These are phyloP conservation scores for Aspergillus carbonarius DNA, from an alignment of 2,329 filamentous ascomycete genomes.

Conservation along the genomic window DNA sequence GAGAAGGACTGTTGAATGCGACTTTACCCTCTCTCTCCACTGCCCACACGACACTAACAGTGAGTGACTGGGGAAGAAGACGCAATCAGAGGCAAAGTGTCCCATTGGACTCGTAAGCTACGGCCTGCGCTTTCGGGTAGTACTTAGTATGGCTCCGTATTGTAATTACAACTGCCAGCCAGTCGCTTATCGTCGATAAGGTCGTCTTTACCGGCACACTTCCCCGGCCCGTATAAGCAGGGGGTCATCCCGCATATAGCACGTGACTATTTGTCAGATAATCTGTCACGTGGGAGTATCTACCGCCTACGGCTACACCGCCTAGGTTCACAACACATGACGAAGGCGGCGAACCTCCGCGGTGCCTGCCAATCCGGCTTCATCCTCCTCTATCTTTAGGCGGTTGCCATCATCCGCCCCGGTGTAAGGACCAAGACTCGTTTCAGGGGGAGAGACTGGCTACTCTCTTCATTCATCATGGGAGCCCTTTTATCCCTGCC, in stretches of 20 bases:
- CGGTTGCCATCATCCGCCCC: background rate
- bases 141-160: background rate
- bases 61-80: background rate
- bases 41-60: background rate
- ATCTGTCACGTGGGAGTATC: background rate
- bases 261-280: background rate
- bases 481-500: slow-evolving; percentile 88
- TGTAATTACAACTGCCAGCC: background rate
- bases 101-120: slow-evolving; percentile 4
- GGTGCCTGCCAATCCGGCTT: slow-evolving; percentile 3
- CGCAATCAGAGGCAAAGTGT: slow-evolving; percentile 8
- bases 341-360: slow-evolving; percentile 15
- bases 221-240: background rate
- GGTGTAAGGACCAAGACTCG: background rate
- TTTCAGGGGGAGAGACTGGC: background rate
- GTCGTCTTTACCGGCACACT: background rate
- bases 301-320: background rate
- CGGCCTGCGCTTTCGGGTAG: background rate
- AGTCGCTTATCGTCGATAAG: slow-evolving; percentile 9
- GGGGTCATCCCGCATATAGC: background rate
- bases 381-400: slow-evolving; percentile 6
- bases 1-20: background rate
- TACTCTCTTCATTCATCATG: slow-evolving; percentile 58
- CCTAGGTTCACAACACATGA: slow-evolving; percentile 12
- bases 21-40: background rate